These are phyloP conservation scores for Lavandula angustifolia DNA, from an alignment of 257 asterid genomes.

Conservation along the genomic window DNA sequence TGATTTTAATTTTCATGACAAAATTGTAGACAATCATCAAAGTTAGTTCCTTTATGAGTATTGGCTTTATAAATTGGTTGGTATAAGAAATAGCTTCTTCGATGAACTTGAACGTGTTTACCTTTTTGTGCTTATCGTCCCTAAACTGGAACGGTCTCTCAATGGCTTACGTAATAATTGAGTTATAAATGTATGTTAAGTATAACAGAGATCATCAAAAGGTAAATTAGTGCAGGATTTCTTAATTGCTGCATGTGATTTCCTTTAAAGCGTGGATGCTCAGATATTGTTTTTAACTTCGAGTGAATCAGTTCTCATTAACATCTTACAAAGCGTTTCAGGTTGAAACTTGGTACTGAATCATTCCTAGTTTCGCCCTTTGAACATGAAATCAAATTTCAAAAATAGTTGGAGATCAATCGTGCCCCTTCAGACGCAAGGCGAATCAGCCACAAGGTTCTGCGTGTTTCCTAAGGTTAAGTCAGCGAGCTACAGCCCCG, in stretches of 20 bases:
- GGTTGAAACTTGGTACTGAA: slow-evolving; percentile 43
- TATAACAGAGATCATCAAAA: neutral
- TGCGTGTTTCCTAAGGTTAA: slow-evolving; percentile 61
- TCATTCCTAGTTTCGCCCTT: slow-evolving; percentile 42
- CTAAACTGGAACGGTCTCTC: neutral
- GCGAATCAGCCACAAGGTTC: slow-evolving; percentile 45
- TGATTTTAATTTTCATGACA: neutral
- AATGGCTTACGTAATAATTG: neutral
- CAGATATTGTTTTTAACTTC: neutral
- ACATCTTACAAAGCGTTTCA: slow-evolving; percentile 34
- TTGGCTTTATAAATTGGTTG: slow-evolving; percentile 7
- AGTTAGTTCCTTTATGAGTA: neutral
- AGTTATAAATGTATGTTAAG: neutral
- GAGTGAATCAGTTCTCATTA: neutral
- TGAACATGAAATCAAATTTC: slow-evolving; percentile 49
- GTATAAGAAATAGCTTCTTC: neutral
- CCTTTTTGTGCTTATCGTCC: neutral
- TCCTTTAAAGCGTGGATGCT: neutral
- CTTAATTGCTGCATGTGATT: neutral
- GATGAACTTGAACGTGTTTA: neutral
- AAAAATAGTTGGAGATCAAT: slow-evolving; percentile 57
- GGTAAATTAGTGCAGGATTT: slow-evolving; percentile 10
- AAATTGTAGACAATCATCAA: neutral
- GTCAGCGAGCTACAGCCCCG: slow-evolving; percentile 44
- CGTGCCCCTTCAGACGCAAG: slow-evolving; percentile 50